Percentiles rank a stretch among this genome's conserved stretches.
Conservation (phyloP, 352 stramenopile species). For the Phytophthora meadii region DNA sequence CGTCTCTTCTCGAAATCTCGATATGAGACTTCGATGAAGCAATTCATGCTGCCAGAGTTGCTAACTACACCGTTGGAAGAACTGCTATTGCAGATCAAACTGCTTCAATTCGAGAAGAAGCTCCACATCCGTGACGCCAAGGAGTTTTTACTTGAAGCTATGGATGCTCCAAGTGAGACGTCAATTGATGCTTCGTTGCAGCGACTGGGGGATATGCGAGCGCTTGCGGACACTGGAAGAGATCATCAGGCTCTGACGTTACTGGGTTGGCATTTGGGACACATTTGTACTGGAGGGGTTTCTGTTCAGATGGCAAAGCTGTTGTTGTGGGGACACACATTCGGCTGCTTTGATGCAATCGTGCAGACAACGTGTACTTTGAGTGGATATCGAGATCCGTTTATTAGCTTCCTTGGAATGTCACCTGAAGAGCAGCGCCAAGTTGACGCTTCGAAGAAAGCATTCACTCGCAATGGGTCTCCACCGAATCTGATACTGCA, state of each 20-base stretch:
- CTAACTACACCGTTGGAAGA: slow-evolving; percentile 79
- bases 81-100: slow-evolving; percentile 76
- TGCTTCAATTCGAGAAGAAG: slow-evolving; percentile 81
- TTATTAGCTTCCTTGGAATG: slow-evolving; percentile 78
- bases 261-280: slow-evolving; percentile 77
- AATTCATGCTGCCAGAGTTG: slow-evolving; percentile 81
- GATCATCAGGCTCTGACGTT: slow-evolving; percentile 49
- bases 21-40: slow-evolving; percentile 73
- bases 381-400: slow-evolving; percentile 80
- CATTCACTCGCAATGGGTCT: slow-evolving; percentile 53
- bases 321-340: slow-evolving; percentile 72
- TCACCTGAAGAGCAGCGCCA: slow-evolving; percentile 59
- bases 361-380: slow-evolving; percentile 74
- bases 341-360: slow-evolving; percentile 69
- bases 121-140: slow-evolving; percentile 71
- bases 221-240: slow-evolving; percentile 44
- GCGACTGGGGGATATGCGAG: slow-evolving; percentile 84
- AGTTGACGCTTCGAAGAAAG: slow-evolving; percentile 63
- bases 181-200: slow-evolving; percentile 93
- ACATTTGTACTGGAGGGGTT: slow-evolving; percentile 74
- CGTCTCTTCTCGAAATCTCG: slow-evolving; percentile 72
- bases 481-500: slow-evolving; percentile 48
- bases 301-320: slow-evolving; percentile 77
- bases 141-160: slow-evolving; percentile 91
- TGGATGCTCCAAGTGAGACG: slow-evolving; percentile 93